Evolutionary conservation across 441 rosid species (phyloP), one percentile per base, ranked within the genome.

Genomic region (Melastoma candidum): DNA sequence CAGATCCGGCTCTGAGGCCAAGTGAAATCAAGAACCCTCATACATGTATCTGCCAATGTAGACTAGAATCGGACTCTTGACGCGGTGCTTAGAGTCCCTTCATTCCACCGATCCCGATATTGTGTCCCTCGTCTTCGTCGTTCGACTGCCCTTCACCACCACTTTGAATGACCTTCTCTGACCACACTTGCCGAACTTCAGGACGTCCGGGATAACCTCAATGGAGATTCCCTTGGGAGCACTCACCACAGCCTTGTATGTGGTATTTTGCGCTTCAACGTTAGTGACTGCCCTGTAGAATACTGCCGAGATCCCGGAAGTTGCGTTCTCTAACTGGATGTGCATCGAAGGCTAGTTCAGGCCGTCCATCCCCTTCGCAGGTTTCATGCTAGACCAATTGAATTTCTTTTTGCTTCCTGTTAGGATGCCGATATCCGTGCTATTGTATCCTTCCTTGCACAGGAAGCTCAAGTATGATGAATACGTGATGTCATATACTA

Each of bases 301-400:
- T 43, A 59, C 13, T 1, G 75, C 85, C 1, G 65, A 63, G 10
- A 80, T 68, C 26, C 46, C 53, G 4, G 67, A 47, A 0, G 57
- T 58, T 2, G 54, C 26, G 0, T 29, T 17, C 10, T 44, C 63
- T 32, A 79, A 50, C 14, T 72, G 78, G 29, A 58, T 60, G 47
- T 78, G 83, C 82, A 84, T 78, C 2, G 85, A 57, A 27, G 92
- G 92, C 47, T 81, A 81, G 56, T 84, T 84, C 17, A 84, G 67
- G 24, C 82, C 85, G 36, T 84, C 87, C 0, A 67, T 26, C 9
- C 92, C 87, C 2, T 27, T 14, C 22, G 65, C 80, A 12, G 71
- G 76, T 65, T 63, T 74, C 56, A 64, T 57, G 61, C 59, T 67
- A 10, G 81, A 80, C 70, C 98, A 92, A 32, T 48, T 63, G 66